Evolutionary conservation across 2,329 filamentous ascomycete species (phyloP).

Genomic region (Fusarium miscanthi): DNA sequence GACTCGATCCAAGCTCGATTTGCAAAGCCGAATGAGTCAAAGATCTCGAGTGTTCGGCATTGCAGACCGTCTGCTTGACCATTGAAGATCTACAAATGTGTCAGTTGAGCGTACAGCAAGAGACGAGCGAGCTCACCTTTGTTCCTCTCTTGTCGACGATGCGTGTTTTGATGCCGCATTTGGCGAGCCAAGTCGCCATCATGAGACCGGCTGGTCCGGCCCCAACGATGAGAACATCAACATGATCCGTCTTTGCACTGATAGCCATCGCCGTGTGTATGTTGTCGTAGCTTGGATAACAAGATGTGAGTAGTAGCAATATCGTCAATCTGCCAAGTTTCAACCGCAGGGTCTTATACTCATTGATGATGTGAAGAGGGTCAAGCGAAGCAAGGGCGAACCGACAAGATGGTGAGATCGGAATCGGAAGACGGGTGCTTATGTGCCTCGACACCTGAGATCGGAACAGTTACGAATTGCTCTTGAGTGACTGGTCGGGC

Average conservation of each 20-base stretch:
- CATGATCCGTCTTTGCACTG: neutral
- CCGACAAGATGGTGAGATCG: neutral
- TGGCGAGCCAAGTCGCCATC: slow-evolving; percentile 12
- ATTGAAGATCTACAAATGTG: neutral
- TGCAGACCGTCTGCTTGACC: slow-evolving; percentile 32
- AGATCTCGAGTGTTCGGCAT: slow-evolving; percentile 67
- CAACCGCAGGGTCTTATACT: neutral
- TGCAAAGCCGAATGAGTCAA: slow-evolving; percentile 76
- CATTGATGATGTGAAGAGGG: too few species aligned
- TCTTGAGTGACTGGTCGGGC: neutral
- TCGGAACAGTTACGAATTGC: neutral
- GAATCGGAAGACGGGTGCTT: neutral
- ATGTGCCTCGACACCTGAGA: neutral
- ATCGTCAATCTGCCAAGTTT: neutral
- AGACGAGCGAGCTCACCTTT: neutral
- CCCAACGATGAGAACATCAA: slow-evolving; percentile 6
- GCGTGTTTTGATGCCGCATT: slow-evolving; percentile 27
- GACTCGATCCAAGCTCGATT: slow-evolving; percentile 73
- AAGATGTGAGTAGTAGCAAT: accelerated
- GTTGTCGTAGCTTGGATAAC: accelerated
- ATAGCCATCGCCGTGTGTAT: neutral
- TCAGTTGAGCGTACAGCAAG: neutral
- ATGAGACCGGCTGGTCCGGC: slow-evolving; percentile 2
- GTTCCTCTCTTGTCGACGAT: slow-evolving; percentile 27
- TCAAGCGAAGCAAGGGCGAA: neutral